phyloP scores from a whole-genome alignment of 129 eudicot species.

The Lonicera japonica region DNA sequence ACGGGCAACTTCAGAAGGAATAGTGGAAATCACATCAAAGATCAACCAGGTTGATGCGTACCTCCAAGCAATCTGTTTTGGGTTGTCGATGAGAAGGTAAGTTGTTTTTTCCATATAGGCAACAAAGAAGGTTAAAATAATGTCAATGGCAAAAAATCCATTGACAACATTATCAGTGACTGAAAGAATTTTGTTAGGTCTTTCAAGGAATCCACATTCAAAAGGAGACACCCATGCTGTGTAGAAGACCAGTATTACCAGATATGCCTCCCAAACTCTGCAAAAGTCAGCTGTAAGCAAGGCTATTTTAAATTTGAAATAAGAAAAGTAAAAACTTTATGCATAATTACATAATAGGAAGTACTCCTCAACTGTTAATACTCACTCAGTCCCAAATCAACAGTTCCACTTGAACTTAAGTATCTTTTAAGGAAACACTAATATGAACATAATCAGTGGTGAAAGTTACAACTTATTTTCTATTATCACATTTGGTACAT shows the following conservation, averaged over 20 bases:
- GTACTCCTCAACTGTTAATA: no score
- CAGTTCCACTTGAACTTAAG: no score
- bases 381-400: no score
- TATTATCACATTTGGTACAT: no score
- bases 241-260: conserved; percentile 48
- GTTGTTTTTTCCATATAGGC: conserved; percentile 50
- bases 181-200: conserved; percentile 22
- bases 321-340: not conserved
- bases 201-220: conserved; percentile 37
- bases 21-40: conserved; percentile 60
- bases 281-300: not conserved
- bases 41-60: conserved; percentile 49
- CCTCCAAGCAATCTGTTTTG: conserved; percentile 53
- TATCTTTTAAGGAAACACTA: no score
- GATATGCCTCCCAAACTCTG: conserved; percentile 40
- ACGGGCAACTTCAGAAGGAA: conserved; percentile 63
- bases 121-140: conserved; percentile 45
- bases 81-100: conserved; percentile 35
- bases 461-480: no score
- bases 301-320: not conserved
- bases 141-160: conserved; percentile 43
- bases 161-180: conserved; percentile 47
- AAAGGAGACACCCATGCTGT: conserved; percentile 62
- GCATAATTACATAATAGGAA: not conserved
- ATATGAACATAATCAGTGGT: no score